Percentiles rank a stretch among this genome's conserved stretches.
These are phyloP conservation scores for Eimeria tenella DNA, from an alignment of 169 alveolate species.

Conservation along the genomic window DNA sequence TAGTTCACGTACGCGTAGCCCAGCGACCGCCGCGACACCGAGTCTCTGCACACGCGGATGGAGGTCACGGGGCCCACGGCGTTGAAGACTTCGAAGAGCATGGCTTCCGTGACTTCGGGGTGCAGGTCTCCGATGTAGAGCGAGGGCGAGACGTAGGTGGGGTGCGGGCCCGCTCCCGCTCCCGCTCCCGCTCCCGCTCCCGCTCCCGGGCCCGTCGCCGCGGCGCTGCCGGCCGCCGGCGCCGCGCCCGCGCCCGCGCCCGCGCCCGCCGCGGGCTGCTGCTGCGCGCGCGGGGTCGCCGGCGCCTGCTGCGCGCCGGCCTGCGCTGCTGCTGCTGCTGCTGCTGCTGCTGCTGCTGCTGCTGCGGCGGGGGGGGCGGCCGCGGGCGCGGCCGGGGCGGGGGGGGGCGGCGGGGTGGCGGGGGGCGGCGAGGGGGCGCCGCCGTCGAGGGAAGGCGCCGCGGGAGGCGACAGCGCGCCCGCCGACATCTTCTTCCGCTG, in stretches of 20 bases:
- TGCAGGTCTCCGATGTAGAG: constrained; percentile 95
- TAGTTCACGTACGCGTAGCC: constrained; percentile 96
- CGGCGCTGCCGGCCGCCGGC: too few species aligned
- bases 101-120: constrained; percentile 96
- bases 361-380: neutral
- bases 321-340: neutral
- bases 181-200: neutral
- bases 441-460: neutral
- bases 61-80: constrained; percentile 96
- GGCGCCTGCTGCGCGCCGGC: neutral
- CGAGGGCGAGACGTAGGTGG: constrained; percentile 89
- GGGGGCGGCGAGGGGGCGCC: neutral
- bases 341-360: neutral
- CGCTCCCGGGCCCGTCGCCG: too few species aligned
- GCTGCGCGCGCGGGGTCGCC: neutral
- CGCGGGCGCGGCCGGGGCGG: neutral
- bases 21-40: constrained; percentile 90
- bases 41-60: constrained; percentile 95
- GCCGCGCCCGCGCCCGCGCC: too few species aligned
- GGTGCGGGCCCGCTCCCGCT: neutral
- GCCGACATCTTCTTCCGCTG: neutral
- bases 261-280: too few species aligned
- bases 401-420: neutral
- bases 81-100: constrained; percentile 92
- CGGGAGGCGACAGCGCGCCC: neutral